Evolutionary conservation across 305 asterid genomes (phyloP).

Genomic region (Andrographis paniculata): DNA sequence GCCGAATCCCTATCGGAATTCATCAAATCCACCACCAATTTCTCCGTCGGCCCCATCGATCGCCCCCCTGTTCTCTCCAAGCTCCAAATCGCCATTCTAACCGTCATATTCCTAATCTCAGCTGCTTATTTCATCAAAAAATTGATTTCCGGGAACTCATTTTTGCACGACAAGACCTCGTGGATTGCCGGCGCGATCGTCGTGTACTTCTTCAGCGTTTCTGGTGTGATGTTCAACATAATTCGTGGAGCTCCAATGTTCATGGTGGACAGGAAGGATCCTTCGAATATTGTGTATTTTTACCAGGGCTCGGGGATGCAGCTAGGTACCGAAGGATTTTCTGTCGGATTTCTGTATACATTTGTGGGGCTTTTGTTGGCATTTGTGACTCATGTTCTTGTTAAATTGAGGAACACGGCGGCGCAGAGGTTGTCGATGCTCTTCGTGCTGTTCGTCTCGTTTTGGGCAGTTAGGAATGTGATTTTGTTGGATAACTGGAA

Average conservation of each 20-base stretch:
- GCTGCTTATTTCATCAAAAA: slow-evolving; percentile 51
- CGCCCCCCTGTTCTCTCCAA: slow-evolving; percentile 60
- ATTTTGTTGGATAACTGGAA: slow-evolving; percentile 83
- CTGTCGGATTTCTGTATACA: slow-evolving; percentile 72
- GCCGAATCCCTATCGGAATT: slow-evolving; percentile 83
- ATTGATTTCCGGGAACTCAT: slow-evolving; percentile 46
- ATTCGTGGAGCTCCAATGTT: slow-evolving; percentile 86
- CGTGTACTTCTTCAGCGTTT: slow-evolving; percentile 85
- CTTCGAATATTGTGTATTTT: slow-evolving; percentile 52
- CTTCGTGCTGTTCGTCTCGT: slow-evolving; percentile 44
- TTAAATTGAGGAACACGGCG: slow-evolving; percentile 36
- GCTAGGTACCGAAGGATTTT: slow-evolving; percentile 81
- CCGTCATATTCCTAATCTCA: slow-evolving; percentile 32
- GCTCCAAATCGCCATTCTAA: slow-evolving; percentile 37
- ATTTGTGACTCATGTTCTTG: slow-evolving; percentile 49
- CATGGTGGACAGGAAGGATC: slow-evolving; percentile 62
- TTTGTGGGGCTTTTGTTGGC: slow-evolving; percentile 76
- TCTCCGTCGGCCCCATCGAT: slow-evolving; percentile 44
- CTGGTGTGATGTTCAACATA: slow-evolving; percentile 83
- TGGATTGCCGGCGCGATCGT: slow-evolving; percentile 81
- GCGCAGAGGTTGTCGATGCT: slow-evolving; percentile 60
- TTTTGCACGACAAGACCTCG: slow-evolving; percentile 48
- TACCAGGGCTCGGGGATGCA: slow-evolving; percentile 90
- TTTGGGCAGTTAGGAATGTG: slow-evolving; percentile 82
- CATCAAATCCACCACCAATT: slow-evolving; percentile 36